Percentiles rank a stretch among this genome's conserved stretches.
These are phyloP conservation scores for Durotheca rogersii DNA, from an alignment of 495 filamentous ascomycete genomes.

Conservation along the genomic window DNA sequence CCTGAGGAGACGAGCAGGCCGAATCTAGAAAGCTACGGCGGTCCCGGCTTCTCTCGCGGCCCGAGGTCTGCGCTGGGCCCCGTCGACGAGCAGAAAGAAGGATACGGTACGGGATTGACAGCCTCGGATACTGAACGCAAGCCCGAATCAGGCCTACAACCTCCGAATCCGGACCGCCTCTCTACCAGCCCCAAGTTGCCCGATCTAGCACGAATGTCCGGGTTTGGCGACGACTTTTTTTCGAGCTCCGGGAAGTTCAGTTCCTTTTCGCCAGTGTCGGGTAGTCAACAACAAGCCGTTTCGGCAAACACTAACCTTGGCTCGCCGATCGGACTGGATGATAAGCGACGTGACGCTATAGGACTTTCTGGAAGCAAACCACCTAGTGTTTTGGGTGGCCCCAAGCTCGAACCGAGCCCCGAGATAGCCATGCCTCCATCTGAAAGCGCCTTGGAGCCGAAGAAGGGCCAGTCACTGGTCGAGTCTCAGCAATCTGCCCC, in stretches of 20 bases:
- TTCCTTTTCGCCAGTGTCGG: constrained; percentile 9
- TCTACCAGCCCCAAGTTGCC: constrained; percentile 60
- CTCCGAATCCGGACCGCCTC: constrained; percentile 24
- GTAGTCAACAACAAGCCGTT: constrained; percentile 1
- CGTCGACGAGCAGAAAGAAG: constrained; percentile 59
- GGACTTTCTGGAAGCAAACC: constrained; percentile 15
- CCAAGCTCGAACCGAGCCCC: constrained; percentile 24
- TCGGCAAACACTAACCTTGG: constrained; percentile 4
- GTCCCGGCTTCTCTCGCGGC: constrained; percentile 34
- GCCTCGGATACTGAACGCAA: constrained; percentile 21
- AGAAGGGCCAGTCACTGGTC: constrained; percentile 16
- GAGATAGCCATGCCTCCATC: constrained; percentile 9
- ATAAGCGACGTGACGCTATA: constrained; percentile 5
- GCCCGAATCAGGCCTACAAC: background rate
- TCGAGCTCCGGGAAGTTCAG: constrained; percentile 22
- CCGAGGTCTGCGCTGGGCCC: constrained; percentile 49
- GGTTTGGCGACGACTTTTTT: constrained; percentile 57
- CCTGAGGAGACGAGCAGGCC: constrained; percentile 54
- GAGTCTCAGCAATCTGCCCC: constrained; percentile 20
- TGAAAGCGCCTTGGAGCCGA: constrained; percentile 9
- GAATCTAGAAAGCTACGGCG: constrained; percentile 41
- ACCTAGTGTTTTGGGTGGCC: constrained; percentile 18
- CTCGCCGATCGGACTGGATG: background rate
- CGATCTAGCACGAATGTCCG: constrained; percentile 63
- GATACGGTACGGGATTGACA: constrained; percentile 53